These are phyloP conservation scores for Citrus hindsii DNA, from an alignment of 345 rosid species.

Conservation along the genomic window DNA sequence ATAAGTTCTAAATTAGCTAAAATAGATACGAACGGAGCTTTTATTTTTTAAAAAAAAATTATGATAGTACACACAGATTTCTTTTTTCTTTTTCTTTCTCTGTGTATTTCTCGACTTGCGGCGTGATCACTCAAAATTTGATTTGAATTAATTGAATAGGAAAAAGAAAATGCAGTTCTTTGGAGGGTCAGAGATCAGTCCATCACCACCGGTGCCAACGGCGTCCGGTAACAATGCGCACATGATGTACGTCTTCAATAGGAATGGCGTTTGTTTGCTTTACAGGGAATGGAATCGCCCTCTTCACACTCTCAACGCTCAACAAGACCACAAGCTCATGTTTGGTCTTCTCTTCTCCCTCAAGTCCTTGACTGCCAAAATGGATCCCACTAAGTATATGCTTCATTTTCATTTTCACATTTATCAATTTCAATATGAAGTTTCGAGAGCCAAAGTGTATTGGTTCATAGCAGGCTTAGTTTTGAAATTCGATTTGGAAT, in stretches of 20 bases:
- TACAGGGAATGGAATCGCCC: slow-evolving; percentile 92
- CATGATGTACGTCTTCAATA: slow-evolving; percentile 80
- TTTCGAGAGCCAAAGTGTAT: background rate
- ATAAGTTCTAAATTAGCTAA: background rate
- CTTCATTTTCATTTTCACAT: background rate
- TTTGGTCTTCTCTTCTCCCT: slow-evolving; percentile 98
- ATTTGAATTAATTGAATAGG: background rate
- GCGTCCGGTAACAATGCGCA: slow-evolving; percentile 79
- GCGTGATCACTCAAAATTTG: background rate
- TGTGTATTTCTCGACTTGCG: background rate
- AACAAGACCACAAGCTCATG: slow-evolving; percentile 96
- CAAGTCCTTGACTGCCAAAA: slow-evolving; percentile 89
- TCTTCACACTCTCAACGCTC: slow-evolving; percentile 76
- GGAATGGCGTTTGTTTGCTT: slow-evolving; percentile 86
- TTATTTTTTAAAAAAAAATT: background rate
- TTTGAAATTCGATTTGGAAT: background rate
- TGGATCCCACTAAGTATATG: slow-evolving; percentile 79
- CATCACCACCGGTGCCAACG: slow-evolving; percentile 75
- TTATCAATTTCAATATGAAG: background rate
- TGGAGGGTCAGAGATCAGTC: slow-evolving; percentile 87
- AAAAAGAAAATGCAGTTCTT: slow-evolving; percentile 70
- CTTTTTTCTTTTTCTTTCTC: background rate
- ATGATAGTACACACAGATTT: background rate
- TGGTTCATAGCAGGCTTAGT: background rate
- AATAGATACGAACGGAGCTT: background rate